These are phyloP conservation scores for Rhipidocladum racemiflorum DNA, from an alignment of 176 grass and related monocot genomes.

Conservation along the genomic window DNA sequence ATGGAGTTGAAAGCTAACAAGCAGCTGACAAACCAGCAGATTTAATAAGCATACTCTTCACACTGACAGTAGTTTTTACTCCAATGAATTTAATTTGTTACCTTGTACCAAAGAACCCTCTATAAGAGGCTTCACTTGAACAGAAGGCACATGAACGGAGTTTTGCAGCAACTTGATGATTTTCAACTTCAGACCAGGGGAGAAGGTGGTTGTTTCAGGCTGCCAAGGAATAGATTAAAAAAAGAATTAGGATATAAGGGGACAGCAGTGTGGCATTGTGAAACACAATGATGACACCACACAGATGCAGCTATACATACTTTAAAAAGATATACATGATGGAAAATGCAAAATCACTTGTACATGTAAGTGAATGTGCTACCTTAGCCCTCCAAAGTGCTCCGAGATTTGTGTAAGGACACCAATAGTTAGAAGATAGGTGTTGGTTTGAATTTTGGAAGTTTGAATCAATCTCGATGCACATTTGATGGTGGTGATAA, in stretches of 20 bases:
- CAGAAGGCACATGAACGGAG: slow-evolving; percentile 34
- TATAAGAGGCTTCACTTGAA: slow-evolving; percentile 37
- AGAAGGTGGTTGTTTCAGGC: slow-evolving; percentile 78
- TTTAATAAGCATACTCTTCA: slow-evolving; percentile 4
- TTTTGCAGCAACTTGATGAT: slow-evolving; percentile 78
- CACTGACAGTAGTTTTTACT: slow-evolving; percentile 17
- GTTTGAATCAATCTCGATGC: background rate
- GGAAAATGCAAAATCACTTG: background rate
- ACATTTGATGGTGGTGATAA: background rate
- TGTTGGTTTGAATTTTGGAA: background rate
- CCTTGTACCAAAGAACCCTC: slow-evolving; percentile 44
- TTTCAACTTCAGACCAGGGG: slow-evolving; percentile 78
- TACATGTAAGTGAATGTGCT: background rate
- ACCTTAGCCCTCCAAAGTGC: background rate
- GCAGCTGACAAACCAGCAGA: background rate
- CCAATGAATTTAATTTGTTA: slow-evolving; percentile 27
- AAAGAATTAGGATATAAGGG: slow-evolving; percentile 1
- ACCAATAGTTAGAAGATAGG: background rate
- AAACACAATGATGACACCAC: background rate
- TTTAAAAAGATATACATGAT: background rate
- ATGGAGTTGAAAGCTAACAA: slow-evolving; percentile 6
- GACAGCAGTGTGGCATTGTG: background rate
- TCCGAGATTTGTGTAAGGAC: background rate
- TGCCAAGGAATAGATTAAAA: slow-evolving; percentile 33
- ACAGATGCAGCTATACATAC: background rate